phyloP scores from a whole-genome alignment of 1,284 basidiomycete species.

The Somion occarium region DNA sequence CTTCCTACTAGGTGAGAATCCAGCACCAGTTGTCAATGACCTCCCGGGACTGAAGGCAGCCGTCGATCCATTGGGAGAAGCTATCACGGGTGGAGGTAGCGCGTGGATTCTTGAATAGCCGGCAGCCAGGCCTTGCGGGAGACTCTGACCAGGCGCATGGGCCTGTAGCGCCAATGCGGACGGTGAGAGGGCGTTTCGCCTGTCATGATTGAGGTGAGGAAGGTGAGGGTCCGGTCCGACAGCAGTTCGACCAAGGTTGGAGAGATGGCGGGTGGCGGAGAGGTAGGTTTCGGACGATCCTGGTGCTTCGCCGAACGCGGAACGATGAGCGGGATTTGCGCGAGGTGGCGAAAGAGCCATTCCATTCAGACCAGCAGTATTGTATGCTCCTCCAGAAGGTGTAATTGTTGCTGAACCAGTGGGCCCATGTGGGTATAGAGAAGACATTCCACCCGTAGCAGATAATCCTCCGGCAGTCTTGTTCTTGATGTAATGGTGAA shows the following conservation, averaged over 20 bases:
- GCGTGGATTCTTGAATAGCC: constrained; percentile 84
- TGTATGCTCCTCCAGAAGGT: constrained; percentile 16
- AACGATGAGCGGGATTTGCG: constrained; percentile 19
- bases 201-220: constrained; percentile 23
- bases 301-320: constrained; percentile 19
- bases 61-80: constrained; percentile 32
- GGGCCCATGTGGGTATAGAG: constrained; percentile 19
- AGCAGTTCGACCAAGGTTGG: neutral
- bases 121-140: constrained; percentile 85
- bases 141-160: constrained; percentile 80
- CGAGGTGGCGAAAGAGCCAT: constrained; percentile 26
- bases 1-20: constrained; percentile 23
- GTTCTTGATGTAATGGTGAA: constrained; percentile 56
- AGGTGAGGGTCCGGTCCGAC: constrained; percentile 27
- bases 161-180: constrained; percentile 64
- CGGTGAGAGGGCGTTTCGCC: constrained; percentile 44
- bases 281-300: constrained; percentile 21
- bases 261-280: constrained; percentile 17
- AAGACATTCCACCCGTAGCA: constrained; percentile 21
- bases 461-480: constrained; percentile 27
- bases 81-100: constrained; percentile 44
- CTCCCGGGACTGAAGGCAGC: constrained; percentile 25
- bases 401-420: constrained; percentile 19
- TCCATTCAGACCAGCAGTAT: constrained; percentile 19
- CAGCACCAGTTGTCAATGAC: neutral